A percentile compares a stretch with the other conserved stretches of the same genome.
These are phyloP conservation scores for Colletotrichum sp. DNA, from an alignment of 2,329 filamentous ascomycete species.

Conservation along the genomic window DNA sequence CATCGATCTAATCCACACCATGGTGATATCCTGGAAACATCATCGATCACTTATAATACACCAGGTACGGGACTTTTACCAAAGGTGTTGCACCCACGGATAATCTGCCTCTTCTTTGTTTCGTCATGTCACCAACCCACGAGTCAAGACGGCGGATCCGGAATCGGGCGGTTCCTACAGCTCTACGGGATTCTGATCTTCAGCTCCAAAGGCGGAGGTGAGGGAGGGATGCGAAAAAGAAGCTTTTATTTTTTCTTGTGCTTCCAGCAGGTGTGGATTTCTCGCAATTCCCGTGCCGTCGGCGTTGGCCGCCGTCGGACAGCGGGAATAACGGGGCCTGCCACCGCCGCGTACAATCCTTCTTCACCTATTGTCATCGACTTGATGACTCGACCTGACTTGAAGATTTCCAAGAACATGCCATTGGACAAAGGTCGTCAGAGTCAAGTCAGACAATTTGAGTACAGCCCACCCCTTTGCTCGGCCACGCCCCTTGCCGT, in stretches of 20 bases:
- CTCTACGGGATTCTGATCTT: neutral
- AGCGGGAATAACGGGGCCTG: neutral
- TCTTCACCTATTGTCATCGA: neutral
- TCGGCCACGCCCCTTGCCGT: neutral
- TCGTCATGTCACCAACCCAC: neutral
- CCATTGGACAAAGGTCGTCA: neutral
- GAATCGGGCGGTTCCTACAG: neutral
- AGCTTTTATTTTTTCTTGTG: neutral
- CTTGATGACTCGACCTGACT: neutral
- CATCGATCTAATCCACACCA: neutral
- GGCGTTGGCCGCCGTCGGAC: neutral
- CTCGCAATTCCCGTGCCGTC: neutral
- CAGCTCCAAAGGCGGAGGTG: neutral
- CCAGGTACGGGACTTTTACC: neutral
- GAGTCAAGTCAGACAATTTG: neutral
- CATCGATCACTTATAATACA: neutral
- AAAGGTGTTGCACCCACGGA: neutral
- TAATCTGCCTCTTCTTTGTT: slow-evolving; percentile 2
- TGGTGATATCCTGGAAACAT: neutral
- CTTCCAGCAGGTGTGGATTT: neutral
- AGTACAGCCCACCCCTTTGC: neutral
- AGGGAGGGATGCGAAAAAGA: neutral
- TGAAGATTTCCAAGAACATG: neutral
- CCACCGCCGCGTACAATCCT: neutral
- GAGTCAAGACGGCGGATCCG: slow-evolving; percentile 21